Base-by-base conservation (phyloP, 176 grass and related monocot genomes). In the Typha latifolia region DNA sequence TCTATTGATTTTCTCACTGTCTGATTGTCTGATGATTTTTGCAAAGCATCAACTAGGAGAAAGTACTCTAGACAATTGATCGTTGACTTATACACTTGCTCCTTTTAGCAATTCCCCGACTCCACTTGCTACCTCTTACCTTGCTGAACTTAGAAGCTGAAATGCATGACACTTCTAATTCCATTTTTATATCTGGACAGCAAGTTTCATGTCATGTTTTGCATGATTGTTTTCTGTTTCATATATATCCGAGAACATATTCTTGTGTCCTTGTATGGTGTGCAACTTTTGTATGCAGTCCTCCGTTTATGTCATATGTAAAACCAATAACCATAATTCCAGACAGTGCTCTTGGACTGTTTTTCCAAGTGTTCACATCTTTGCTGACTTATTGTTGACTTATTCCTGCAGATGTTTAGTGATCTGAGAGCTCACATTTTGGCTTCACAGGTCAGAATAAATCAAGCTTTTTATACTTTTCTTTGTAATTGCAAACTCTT, bases 361-460 rank as follows among this genome's bases (percentile, higher is more conserved):
- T 32, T 18, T 68, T 15, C 1, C 32, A 62, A 15, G 53, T 64
- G 47, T 19, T 73, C 70, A 63, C 31, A 32, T 70, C 14, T 66
- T 21, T n/a, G 31, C 67, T 66, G 27, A 66, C 72, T 73, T 64
- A 3, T 72, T 65, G 19, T 22, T 70, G 69, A 0, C 80, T 75
- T 78, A 32, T 80, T 43, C 49, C 14, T 76, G 32, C 86, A 99
- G 89, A 93, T 93, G 77, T 99, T 83, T 80, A 86, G 74, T 81
- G 89, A 99, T 87, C 64, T 94, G 74, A 83, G 84, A 82, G 74
- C 27, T 1, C 95, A 99, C 20, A 87, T 99, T 75, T 90, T 99
- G 83, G 89, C 89, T 23, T 90, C 89, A 71, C 95, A 99, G 95
- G 95, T 99, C 69, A 80, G 81, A 43, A 26, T 47, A 70, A 53